A percentile compares a stretch with the other conserved stretches of the same genome.
Conservation (phyloP, 208 protist species). For the Porcisia hertigi region DNA sequence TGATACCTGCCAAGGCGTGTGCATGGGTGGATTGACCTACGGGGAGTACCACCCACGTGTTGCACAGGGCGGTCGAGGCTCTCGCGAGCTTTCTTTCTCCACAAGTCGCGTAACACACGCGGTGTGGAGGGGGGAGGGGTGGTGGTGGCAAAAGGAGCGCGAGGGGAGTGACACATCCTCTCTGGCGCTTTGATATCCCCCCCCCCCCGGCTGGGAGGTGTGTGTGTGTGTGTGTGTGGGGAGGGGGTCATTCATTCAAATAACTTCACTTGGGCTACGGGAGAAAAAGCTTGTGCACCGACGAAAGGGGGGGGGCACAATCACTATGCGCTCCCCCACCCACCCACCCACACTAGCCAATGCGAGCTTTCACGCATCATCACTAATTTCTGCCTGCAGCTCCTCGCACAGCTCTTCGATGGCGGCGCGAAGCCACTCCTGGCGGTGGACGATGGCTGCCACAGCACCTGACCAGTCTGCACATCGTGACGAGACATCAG, state of each 20-base stretch:
- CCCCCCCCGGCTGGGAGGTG: no score
- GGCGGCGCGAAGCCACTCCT: conserved; percentile 21
- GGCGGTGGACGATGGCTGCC: conserved; percentile 20
- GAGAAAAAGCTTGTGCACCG: no score
- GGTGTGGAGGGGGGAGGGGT: no score
- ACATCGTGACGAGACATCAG: conserved; percentile 31
- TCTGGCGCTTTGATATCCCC: no score
- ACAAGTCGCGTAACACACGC: neutral
- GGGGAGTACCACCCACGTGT: neutral
- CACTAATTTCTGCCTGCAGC: conserved; percentile 52
- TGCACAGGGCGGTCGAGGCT: neutral
- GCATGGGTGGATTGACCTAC: neutral
- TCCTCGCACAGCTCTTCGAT: conserved; percentile 50
- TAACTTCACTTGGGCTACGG: no score
- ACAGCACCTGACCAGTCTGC: conserved; percentile 26
- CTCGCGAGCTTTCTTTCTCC: neutral
- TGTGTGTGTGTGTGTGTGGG: no score
- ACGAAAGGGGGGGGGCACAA: neutral
- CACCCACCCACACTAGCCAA: neutral
- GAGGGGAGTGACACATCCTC: no score
- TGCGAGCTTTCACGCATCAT: conserved; percentile 18
- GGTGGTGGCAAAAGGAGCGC: no score
- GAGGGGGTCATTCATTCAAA: no score
- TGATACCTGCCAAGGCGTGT: neutral
- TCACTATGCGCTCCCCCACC: neutral